A percentile compares a stretch with the other conserved stretches of the same genome.
These are phyloP conservation scores for Plasmodium vinckei DNA, from an alignment of 169 alveolate genomes.

Conservation along the genomic window DNA sequence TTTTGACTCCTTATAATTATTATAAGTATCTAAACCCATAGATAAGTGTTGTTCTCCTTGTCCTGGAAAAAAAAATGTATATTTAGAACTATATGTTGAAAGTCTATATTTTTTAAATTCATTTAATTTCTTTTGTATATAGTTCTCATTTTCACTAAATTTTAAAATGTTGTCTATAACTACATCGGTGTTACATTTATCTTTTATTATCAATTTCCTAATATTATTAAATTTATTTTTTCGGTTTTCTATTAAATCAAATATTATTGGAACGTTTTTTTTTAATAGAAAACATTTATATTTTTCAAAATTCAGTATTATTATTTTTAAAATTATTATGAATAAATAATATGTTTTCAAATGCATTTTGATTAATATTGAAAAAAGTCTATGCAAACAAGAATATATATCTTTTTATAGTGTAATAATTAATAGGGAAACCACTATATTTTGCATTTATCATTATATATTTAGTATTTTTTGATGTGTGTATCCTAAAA, in stretches of 20 bases:
- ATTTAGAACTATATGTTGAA: constrained; percentile 45
- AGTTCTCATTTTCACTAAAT: constrained; percentile 62
- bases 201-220: background rate
- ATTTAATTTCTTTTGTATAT: constrained; percentile 43
- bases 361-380: constrained; percentile 3
- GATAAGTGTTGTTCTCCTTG: constrained; percentile 82
- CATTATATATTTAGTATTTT: too few species aligned
- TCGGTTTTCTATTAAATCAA: constrained; percentile 2
- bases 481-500: too few species aligned
- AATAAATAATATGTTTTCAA: background rate
- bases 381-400: too few species aligned
- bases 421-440: too few species aligned
- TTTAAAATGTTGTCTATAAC: constrained; percentile 21
- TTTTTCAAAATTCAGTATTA: constrained; percentile 18
- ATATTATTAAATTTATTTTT: background rate
- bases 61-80: constrained; percentile 82
- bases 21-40: constrained; percentile 78
- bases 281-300: constrained; percentile 20
- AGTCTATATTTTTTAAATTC: constrained; percentile 70
- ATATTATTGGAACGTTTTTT: background rate
- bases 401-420: too few species aligned
- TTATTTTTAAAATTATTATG: constrained; percentile 9
- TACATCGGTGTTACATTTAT: background rate
- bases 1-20: constrained; percentile 59
- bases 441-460: too few species aligned